These are phyloP conservation scores for Musa beccarii DNA, from an alignment of 176 grass and related monocot species.

Conservation along the genomic window DNA sequence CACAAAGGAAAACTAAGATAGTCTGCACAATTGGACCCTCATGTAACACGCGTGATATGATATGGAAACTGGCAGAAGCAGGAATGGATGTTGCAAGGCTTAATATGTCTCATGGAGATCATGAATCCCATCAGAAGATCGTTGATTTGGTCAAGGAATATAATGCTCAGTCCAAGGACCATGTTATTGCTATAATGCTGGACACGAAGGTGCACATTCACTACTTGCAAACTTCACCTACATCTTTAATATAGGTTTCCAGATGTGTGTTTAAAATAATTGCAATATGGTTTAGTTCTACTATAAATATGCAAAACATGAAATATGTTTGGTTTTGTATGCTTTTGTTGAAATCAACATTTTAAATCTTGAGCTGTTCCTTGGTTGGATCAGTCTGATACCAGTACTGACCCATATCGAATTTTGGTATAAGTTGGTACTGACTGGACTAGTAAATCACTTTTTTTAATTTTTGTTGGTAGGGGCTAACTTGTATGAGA, in stretches of 20 bases:
- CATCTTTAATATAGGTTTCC: neutral
- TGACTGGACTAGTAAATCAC: too few species aligned
- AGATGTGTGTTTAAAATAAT: neutral
- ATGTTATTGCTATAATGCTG: conserved; percentile 85
- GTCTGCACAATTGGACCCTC: conserved; percentile 95
- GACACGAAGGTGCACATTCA: conserved; percentile 69
- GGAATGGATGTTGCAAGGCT: conserved; percentile 90
- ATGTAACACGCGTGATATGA: conserved; percentile 79
- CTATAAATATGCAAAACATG: neutral
- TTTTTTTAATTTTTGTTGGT: too few species aligned
- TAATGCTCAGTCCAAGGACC: conserved; percentile 62
- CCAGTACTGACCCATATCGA: too few species aligned
- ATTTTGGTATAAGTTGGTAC: too few species aligned
- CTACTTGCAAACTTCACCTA: neutral
- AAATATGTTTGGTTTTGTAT: neutral
- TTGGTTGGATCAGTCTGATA: too few species aligned
- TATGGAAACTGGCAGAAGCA: conserved; percentile 87
- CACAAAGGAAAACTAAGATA: conserved; percentile 82
- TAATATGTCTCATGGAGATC: conserved; percentile 98
- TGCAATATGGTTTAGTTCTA: neutral
- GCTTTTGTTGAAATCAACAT: too few species aligned
- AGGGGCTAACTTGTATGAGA: too few species aligned
- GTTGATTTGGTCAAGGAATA: conserved; percentile 96
- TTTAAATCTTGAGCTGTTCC: too few species aligned
- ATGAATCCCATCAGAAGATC: conserved; percentile 86